Percentiles rank a stretch among this genome's conserved stretches.
phyloP scores from a whole-genome alignment of 1,284 basidiomycete species.

The Ceratobasidium sp. region DNA sequence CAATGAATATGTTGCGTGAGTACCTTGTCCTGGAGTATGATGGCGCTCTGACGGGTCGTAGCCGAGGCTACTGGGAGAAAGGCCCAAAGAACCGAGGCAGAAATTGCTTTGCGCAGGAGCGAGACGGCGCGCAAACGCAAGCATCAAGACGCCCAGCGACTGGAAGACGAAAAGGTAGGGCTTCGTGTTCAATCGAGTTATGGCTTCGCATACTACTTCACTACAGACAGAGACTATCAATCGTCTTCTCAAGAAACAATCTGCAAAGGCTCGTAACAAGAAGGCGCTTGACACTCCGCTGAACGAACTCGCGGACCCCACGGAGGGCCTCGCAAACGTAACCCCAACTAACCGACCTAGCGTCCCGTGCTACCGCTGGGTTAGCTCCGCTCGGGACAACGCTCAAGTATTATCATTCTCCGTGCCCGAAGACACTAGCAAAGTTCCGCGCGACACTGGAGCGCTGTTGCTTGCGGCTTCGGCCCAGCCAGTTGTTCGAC shows the following conservation, averaged over 20 bases:
- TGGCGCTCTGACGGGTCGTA: slow-evolving; percentile 41
- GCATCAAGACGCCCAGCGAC: slow-evolving; percentile 86
- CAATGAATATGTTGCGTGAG: slow-evolving; percentile 60
- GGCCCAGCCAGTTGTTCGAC: slow-evolving; percentile 43
- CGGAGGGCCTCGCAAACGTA: not conserved
- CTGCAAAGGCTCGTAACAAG: slow-evolving; percentile 45
- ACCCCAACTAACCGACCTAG: not conserved
- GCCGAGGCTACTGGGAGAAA: slow-evolving; percentile 69
- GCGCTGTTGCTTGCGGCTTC: slow-evolving; percentile 36
- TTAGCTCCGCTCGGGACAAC: slow-evolving; percentile 21
- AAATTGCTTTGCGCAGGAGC: slow-evolving; percentile 79
- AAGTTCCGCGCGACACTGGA: slow-evolving; percentile 44
- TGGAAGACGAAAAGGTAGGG: slow-evolving; percentile 88
- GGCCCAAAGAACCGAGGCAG: slow-evolving; percentile 80
- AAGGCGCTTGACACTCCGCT: slow-evolving; percentile 26
- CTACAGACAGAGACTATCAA: slow-evolving; percentile 84
- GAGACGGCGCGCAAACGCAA: slow-evolving; percentile 86
- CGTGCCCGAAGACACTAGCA: not conserved
- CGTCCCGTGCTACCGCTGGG: slow-evolving; percentile 40
- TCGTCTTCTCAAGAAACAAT: slow-evolving; percentile 86
- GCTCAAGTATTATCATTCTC: slow-evolving; percentile 23
- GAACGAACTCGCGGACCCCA: not conserved
- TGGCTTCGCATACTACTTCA: slow-evolving; percentile 20
- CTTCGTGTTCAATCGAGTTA: slow-evolving; percentile 13
- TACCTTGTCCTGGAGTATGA: slow-evolving; percentile 28